Evolutionary conservation across 805 yeast species (phyloP).

Genomic region (Hanseniaspora hatyaiensis): DNA sequence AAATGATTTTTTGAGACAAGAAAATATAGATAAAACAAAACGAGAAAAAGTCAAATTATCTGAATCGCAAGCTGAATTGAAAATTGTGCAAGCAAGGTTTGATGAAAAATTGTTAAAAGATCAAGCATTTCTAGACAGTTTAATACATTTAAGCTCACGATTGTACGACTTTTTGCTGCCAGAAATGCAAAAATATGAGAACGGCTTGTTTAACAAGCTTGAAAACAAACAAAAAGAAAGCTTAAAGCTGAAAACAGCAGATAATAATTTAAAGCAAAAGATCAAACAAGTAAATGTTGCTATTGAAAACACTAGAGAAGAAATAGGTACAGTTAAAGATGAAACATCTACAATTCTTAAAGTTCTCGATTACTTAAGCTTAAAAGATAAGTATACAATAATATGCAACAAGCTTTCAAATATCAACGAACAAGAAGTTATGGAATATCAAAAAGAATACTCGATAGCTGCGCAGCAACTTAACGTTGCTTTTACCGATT

Average conservation of each 20-base stretch:
- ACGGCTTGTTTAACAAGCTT: constrained; percentile 16
- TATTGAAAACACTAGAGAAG: not conserved
- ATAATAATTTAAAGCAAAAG: too few relatives aligned
- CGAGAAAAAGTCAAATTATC: too few relatives aligned
- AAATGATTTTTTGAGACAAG: not conserved
- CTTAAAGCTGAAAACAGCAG: not conserved
- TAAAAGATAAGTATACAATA: constrained; percentile 49
- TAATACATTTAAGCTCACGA: too few relatives aligned
- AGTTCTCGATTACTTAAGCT: constrained; percentile 25
- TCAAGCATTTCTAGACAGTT: too few relatives aligned
- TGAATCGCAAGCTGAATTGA: too few relatives aligned
- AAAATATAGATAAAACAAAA: too few relatives aligned
- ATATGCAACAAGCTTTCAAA: constrained; percentile 34
- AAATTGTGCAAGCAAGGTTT: too few relatives aligned
- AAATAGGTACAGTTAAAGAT: constrained; percentile 24
- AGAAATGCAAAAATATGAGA: constrained; percentile 20
- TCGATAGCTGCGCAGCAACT: constrained; percentile 46
- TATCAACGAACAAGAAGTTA: constrained; percentile 48
- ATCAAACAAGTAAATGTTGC: not conserved
- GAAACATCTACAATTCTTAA: not conserved
- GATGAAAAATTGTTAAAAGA: not conserved
- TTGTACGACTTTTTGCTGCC: constrained; percentile 8
- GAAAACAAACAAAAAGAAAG: constrained; percentile 15
- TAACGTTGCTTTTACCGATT: constrained; percentile 37
- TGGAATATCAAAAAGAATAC: constrained; percentile 47